These are phyloP conservation scores for Kodamaea nitidulidarum DNA, from an alignment of 805 yeast species.

Conservation along the genomic window DNA sequence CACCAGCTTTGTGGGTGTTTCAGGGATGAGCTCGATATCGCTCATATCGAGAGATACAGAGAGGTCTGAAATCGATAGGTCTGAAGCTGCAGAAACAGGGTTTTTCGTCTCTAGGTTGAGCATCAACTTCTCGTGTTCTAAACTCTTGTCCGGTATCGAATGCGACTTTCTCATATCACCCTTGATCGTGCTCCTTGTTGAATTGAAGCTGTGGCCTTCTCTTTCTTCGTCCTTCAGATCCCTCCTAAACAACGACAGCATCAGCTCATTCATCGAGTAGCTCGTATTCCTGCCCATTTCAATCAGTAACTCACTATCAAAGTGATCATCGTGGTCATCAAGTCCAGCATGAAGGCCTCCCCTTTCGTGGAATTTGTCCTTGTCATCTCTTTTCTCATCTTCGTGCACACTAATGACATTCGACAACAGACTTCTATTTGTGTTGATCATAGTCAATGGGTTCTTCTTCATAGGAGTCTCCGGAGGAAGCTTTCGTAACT, in stretches of 20 bases:
- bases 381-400: slow-evolving; percentile 14
- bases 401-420: slow-evolving; percentile 18
- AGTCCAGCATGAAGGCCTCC: not conserved
- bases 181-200: too few species aligned
- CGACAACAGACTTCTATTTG: slow-evolving; percentile 16
- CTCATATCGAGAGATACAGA: slow-evolving; percentile 11
- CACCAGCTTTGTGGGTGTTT: slow-evolving; percentile 38
- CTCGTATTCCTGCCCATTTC: slow-evolving; percentile 37
- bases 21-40: slow-evolving; percentile 24
- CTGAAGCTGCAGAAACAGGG: not conserved
- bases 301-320: slow-evolving; percentile 29
- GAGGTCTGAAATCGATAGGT: not conserved
- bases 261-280: slow-evolving; percentile 28
- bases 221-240: not conserved
- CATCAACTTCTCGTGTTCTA: too few species aligned
- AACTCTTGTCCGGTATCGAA: too few species aligned
- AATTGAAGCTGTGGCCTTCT: not conserved
- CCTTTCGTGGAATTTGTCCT: not conserved
- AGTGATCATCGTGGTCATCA: not conserved
- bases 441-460: slow-evolving; percentile 34
- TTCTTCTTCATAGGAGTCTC: slow-evolving; percentile 43
- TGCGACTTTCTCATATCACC: too few species aligned
- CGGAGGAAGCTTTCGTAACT: slow-evolving; percentile 33
- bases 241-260: slow-evolving; percentile 22
- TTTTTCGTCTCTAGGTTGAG: not conserved